Percentiles rank a stretch among this genome's conserved stretches.
Evolutionary conservation across 805 yeast species (phyloP).

Genomic region (Cephaloascus albidus): DNA sequence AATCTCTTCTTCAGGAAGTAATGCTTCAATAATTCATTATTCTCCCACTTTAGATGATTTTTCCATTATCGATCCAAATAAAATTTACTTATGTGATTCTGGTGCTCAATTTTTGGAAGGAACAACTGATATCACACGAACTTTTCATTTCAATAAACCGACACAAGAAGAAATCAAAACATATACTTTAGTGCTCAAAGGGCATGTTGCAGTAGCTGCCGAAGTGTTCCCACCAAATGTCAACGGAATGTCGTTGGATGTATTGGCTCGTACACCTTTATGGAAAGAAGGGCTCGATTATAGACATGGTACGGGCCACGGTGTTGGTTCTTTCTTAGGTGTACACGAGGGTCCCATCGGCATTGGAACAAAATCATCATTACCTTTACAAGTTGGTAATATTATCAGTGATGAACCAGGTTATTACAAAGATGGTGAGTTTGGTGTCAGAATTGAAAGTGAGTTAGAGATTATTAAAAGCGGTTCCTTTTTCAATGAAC

Average conservation of each 20-base stretch:
- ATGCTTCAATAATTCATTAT: slow-evolving; percentile 70
- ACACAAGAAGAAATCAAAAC: slow-evolving; percentile 47
- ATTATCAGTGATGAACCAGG: slow-evolving; percentile 93
- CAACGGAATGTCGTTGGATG: slow-evolving; percentile 69
- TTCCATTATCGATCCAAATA: slow-evolving; percentile 52
- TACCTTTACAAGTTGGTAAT: slow-evolving; percentile 57
- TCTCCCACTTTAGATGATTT: slow-evolving; percentile 54
- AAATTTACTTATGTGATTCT: slow-evolving; percentile 73
- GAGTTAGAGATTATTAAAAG: slow-evolving; percentile 53
- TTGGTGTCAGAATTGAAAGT: slow-evolving; percentile 85
- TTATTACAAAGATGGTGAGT: slow-evolving; percentile 80
- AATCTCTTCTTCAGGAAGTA: slow-evolving; percentile 67
- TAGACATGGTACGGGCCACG: slow-evolving; percentile 96
- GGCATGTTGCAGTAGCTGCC: slow-evolving; percentile 80
- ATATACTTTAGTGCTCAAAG: slow-evolving; percentile 83
- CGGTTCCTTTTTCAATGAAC: slow-evolving; percentile 35
- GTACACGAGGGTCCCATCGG: slow-evolving; percentile 96
- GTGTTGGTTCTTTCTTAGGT: slow-evolving; percentile 84
- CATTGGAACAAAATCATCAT: slow-evolving; percentile 47
- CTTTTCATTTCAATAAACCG: slow-evolving; percentile 59
- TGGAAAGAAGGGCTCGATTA: slow-evolving; percentile 82
- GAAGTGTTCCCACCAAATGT: slow-evolving; percentile 71
- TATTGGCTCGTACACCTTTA: slow-evolving; percentile 72
- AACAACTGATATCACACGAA: slow-evolving; percentile 92
- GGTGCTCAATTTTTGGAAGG: slow-evolving; percentile 93